phyloP scores from a whole-genome alignment of 2,329 filamentous ascomycete species.

The Clonostachys rhizophaga region DNA sequence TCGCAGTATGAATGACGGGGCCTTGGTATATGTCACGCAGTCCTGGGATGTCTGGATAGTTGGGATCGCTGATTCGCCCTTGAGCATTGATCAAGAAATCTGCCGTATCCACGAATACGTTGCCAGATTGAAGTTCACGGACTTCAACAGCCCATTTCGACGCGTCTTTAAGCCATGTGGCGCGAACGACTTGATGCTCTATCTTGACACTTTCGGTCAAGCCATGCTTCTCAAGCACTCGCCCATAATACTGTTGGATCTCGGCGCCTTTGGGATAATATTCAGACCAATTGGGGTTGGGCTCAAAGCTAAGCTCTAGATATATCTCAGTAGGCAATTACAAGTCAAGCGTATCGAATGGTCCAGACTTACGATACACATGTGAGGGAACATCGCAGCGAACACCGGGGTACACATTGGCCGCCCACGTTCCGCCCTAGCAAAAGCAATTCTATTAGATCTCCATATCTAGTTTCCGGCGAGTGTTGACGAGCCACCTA shows the following conservation, averaged over 20 bases:
- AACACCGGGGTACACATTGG: not conserved
- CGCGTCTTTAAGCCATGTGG: not conserved
- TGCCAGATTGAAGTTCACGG: not conserved
- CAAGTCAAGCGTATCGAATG: not conserved
- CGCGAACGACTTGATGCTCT: not conserved
- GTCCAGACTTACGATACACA: not conserved
- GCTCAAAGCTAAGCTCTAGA: not conserved
- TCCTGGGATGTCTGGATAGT: not conserved
- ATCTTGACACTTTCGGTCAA: not conserved
- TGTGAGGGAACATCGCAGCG: not conserved
- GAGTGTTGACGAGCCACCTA: not conserved
- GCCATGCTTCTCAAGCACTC: not conserved
- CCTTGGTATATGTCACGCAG: conserved; percentile 36
- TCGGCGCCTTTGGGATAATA: not conserved
- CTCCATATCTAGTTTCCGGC: not conserved
- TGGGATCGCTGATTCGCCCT: not conserved
- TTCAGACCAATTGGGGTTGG: not conserved
- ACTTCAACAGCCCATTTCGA: not conserved
- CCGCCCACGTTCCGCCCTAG: not conserved
- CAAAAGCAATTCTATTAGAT: not conserved
- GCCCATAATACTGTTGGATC: not conserved
- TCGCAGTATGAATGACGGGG: conserved; percentile 52
- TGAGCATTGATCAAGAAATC: not conserved
- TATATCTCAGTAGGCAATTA: not conserved
- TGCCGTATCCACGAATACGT: not conserved